These are phyloP conservation scores for Cucurbita moschata DNA, from an alignment of 306 rosid species.

Conservation along the genomic window DNA sequence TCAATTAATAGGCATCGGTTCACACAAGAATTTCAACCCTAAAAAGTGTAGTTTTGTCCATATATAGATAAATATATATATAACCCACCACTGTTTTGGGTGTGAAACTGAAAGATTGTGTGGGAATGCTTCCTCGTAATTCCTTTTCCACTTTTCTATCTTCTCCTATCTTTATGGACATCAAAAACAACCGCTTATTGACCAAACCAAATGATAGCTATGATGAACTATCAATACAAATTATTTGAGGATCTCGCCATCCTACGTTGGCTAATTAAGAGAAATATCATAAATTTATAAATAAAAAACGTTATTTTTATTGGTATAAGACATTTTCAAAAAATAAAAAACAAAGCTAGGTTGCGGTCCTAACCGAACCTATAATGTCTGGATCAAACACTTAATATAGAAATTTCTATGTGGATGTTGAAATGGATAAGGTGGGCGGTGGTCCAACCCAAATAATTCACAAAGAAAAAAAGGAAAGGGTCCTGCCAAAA, in stretches of 20 bases:
- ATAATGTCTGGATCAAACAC: too few relatives aligned
- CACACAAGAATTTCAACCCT: background rate
- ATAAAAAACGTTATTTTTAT: too few relatives aligned
- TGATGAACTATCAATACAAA: background rate
- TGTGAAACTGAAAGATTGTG: background rate
- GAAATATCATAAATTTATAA: too few relatives aligned
- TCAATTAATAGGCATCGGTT: background rate
- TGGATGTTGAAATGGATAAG: background rate
- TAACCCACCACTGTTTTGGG: background rate
- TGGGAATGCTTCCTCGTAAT: background rate
- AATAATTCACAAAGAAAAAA: background rate
- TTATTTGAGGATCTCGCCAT: background rate
- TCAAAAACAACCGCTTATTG: background rate
- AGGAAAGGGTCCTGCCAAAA: background rate
- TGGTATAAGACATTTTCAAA: too few relatives aligned
- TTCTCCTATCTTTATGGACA: background rate
- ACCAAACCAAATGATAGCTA: background rate
- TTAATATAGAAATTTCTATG: too few relatives aligned
- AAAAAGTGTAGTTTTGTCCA: constrained; percentile 26
- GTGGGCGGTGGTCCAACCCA: background rate
- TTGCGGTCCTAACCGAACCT: too few relatives aligned
- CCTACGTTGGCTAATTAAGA: background rate
- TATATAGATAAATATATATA: background rate
- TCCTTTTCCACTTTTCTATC: background rate
- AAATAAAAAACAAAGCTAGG: too few relatives aligned